Conservation (phyloP, 306 rosid species). For the Herpetospermum pedunculosum region DNA sequence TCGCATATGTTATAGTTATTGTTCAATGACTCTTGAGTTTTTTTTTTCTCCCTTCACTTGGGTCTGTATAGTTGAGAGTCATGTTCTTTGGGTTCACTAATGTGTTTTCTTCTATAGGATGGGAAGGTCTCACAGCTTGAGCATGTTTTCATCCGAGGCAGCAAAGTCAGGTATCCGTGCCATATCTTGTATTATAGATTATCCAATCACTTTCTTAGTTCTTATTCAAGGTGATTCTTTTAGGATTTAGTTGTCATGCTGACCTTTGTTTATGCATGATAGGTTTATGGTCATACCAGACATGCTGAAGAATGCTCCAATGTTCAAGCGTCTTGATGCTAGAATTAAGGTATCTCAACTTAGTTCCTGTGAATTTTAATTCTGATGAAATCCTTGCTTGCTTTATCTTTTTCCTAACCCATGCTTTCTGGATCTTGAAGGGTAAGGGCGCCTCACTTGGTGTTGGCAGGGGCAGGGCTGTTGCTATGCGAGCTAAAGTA, state of each 20-base stretch:
- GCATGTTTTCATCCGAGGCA: conserved; percentile 94
- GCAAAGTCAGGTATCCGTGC: conserved; percentile 74
- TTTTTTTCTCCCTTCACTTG: not conserved
- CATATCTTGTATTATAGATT: conserved; percentile 4
- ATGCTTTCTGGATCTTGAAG: conserved; percentile 32
- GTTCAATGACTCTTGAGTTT: not conserved
- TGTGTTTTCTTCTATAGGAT: conserved; percentile 42
- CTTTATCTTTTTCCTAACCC: conserved; percentile 3
- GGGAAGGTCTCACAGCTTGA: conserved; percentile 93
- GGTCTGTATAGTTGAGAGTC: not conserved
- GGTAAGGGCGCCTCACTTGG: conserved; percentile 99
- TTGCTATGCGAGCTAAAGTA: conserved; percentile 96
- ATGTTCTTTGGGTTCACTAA: not conserved
- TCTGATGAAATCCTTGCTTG: not conserved
- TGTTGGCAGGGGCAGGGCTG: conserved; percentile 98
- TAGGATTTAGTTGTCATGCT: not conserved
- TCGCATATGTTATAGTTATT: not conserved
- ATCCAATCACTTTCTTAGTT: not conserved
- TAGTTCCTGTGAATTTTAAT: not conserved
- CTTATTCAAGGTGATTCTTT: not conserved
- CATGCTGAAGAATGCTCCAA: conserved; percentile 97
- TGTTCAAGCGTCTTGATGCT: conserved; percentile 97
- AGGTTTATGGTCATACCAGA: conserved; percentile 99
- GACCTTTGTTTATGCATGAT: conserved; percentile 8
- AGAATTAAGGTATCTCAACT: conserved; percentile 60